Percentiles rank a stretch among this genome's conserved stretches.
Evolutionary conservation across 441 rosid species (phyloP).

Genomic region (Brassica hybrid): DNA sequence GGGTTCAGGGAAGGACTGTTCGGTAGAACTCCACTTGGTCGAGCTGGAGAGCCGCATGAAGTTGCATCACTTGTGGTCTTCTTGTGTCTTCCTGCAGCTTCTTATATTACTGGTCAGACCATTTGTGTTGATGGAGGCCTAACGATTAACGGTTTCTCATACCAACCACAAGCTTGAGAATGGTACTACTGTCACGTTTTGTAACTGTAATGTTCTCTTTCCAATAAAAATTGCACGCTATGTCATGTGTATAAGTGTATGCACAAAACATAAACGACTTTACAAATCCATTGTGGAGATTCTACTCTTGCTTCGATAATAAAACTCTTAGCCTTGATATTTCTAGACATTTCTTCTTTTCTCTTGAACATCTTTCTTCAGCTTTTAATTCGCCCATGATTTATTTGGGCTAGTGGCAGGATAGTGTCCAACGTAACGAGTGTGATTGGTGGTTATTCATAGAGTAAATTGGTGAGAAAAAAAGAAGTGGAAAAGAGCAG

Average conservation of each 20-base stretch:
- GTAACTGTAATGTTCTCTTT: slow-evolving; percentile 1
- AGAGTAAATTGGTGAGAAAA: too few species aligned
- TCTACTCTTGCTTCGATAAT: background rate
- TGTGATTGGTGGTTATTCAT: too few species aligned
- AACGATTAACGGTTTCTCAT: background rate
- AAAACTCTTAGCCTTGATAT: background rate
- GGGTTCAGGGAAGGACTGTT: background rate
- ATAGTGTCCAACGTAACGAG: too few species aligned
- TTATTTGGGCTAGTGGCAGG: background rate
- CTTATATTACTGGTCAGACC: slow-evolving; percentile 2
- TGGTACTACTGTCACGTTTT: background rate
- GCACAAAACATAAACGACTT: background rate
- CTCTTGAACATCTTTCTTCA: background rate
- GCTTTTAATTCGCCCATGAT: background rate
- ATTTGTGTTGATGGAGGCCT: slow-evolving; percentile 1
- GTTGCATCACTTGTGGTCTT: background rate
- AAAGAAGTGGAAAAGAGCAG: too few species aligned
- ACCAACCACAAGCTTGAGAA: background rate
- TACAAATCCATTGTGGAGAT: background rate
- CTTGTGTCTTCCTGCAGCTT: slow-evolving; percentile 1
- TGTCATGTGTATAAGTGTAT: background rate
- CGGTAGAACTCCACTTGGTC: slow-evolving; percentile 2
- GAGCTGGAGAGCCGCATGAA: background rate
- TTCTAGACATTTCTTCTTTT: background rate
- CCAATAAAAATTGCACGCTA: background rate